Evolutionary conservation across 257 asterid genomes (phyloP).

Genomic region (Gentiana straminea): DNA sequence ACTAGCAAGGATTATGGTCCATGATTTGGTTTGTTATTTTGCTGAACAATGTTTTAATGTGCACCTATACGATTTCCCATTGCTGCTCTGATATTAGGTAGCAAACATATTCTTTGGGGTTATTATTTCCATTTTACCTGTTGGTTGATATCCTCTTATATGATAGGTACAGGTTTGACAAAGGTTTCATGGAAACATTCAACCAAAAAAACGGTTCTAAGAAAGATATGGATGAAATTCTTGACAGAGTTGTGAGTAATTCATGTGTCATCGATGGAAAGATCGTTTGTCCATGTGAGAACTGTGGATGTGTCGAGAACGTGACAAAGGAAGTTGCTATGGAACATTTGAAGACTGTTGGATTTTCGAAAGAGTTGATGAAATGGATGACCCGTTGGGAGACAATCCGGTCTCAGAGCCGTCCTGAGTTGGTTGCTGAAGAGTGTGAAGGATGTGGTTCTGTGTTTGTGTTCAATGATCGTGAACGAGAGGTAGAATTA

Average conservation of each 20-base stretch:
- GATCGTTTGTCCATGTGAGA: background rate
- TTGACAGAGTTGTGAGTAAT: background rate
- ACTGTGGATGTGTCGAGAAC: background rate
- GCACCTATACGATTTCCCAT: too few species aligned
- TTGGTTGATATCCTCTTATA: background rate
- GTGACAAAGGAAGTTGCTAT: background rate
- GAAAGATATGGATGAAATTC: background rate
- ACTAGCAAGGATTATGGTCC: too few species aligned
- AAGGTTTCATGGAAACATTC: background rate
- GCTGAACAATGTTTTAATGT: too few species aligned
- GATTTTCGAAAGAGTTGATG: background rate
- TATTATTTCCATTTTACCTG: background rate
- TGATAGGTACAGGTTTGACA: constrained; percentile 1
- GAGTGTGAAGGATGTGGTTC: background rate
- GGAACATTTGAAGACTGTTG: constrained; percentile 1
- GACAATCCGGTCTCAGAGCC: background rate
- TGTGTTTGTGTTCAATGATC: background rate
- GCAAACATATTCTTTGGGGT: too few species aligned
- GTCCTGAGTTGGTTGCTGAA: background rate
- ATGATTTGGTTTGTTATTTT: too few species aligned
- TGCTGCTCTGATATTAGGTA: too few species aligned
- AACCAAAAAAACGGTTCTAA: background rate
- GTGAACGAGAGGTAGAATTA: background rate
- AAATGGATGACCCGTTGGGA: background rate
- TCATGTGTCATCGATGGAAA: background rate